A percentile compares a stretch with the other conserved stretches of the same genome.
These are phyloP conservation scores for Malus hybrid DNA, from an alignment of 331 rosid genomes.

Conservation along the genomic window DNA sequence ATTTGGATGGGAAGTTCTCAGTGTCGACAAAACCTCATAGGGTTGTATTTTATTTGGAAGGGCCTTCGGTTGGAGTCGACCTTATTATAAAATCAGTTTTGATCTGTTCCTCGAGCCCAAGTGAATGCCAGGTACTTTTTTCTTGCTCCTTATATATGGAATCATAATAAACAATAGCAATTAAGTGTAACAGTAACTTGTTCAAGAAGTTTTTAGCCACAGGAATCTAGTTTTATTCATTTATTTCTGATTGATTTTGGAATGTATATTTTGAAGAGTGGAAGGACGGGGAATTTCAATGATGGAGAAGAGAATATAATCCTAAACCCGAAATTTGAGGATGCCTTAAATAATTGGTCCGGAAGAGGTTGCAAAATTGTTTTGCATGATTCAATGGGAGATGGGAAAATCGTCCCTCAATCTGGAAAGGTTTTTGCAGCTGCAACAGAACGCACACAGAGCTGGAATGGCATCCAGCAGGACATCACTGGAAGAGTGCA, in stretches of 20 bases:
- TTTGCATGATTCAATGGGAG: conserved; percentile 59
- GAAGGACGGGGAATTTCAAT: conserved; percentile 17
- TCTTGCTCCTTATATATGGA: neutral
- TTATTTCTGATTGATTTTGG: conserved; percentile 7
- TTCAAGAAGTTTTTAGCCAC: neutral
- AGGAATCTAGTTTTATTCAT: conserved; percentile 1
- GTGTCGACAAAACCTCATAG: conserved; percentile 52
- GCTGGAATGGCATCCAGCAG: conserved; percentile 95
- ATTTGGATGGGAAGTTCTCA: conserved; percentile 71
- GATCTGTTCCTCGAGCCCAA: conserved; percentile 39
- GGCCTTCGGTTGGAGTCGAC: conserved; percentile 81
- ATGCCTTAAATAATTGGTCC: conserved; percentile 78
- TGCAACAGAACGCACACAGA: conserved; percentile 75
- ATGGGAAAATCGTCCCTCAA: conserved; percentile 63
- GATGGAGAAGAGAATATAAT: conserved; percentile 48
- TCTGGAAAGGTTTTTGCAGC: conserved; percentile 69
- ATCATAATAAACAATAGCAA: neutral
- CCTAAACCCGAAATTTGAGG: conserved; percentile 69
- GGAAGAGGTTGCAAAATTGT: conserved; percentile 94
- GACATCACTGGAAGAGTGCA: conserved; percentile 81
- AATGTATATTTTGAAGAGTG: conserved; percentile 24
- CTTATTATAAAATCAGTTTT: conserved; percentile 57
- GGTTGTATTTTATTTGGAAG: conserved; percentile 75
- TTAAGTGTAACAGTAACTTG: neutral
- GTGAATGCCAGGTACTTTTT: conserved; percentile 36